Conservation (phyloP, 352 stramenopile species). For the Salisapilia sapeloensis region DNA sequence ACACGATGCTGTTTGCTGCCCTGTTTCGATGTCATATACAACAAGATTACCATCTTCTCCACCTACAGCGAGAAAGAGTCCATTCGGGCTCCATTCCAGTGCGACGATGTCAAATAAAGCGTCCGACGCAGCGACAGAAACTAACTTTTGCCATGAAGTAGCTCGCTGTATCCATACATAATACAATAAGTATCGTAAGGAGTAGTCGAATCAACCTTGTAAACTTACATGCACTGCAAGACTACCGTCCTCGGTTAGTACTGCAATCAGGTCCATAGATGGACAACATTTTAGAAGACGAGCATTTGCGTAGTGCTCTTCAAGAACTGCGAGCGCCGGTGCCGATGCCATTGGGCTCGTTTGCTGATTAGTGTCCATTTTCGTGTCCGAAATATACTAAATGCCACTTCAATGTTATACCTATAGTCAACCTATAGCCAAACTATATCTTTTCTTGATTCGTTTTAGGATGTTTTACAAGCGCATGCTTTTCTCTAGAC, state of each 20-base stretch:
- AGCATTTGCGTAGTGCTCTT: slow-evolving; percentile 50
- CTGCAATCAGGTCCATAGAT: slow-evolving; percentile 61
- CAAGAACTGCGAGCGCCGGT: slow-evolving; percentile 37
- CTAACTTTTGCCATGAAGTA: slow-evolving; percentile 54
- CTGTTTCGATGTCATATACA: slow-evolving; percentile 47
- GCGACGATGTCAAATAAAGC: slow-evolving; percentile 28
- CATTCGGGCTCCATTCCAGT: slow-evolving; percentile 48
- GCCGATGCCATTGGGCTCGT: slow-evolving; percentile 3
- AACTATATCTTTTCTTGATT: too few species aligned
- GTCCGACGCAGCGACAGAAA: slow-evolving; percentile 51
- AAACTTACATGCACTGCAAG: slow-evolving; percentile 52
- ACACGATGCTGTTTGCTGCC: too few species aligned
- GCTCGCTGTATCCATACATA: slow-evolving; percentile 23
- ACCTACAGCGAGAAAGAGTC: slow-evolving; percentile 40
- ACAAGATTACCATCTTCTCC: slow-evolving; percentile 49
- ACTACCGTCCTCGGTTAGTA: slow-evolving; percentile 48
- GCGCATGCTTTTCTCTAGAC: too few species aligned
- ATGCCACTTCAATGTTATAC: too few species aligned
- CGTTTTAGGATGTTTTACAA: too few species aligned
- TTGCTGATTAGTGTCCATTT: too few species aligned
- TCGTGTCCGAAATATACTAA: too few species aligned
- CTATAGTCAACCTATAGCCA: too few species aligned
- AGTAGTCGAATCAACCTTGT: too few species aligned
- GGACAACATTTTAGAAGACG: slow-evolving; percentile 33
- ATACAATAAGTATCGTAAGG: background rate